Percentiles rank a stretch among this genome's conserved stretches.
These are phyloP conservation scores for Diplocarpon rosae DNA, from an alignment of 2,329 filamentous ascomycete species.

Conservation along the genomic window DNA sequence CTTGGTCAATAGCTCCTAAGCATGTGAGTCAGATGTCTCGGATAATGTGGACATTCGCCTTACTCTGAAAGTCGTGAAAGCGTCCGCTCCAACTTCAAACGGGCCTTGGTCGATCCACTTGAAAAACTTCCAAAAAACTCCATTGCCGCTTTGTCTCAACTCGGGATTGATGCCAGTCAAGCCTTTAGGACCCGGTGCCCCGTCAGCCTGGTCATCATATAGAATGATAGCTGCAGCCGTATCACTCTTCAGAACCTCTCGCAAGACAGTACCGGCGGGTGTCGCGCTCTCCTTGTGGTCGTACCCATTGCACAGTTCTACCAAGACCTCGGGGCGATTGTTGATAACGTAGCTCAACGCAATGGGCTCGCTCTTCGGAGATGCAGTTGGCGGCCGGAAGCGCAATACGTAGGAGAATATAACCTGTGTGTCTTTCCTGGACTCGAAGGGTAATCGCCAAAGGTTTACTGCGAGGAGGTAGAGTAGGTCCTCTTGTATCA, in stretches of 20 bases:
- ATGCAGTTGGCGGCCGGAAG: conserved; percentile 62
- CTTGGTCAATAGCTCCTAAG: conserved; percentile 79
- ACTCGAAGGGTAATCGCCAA: conserved; percentile 83
- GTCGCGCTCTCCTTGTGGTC: conserved; percentile 85
- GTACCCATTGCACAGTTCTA: conserved; percentile 82
- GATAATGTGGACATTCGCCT: conserved; percentile 1
- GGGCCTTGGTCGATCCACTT: conserved; percentile 93
- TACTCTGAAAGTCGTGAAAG: conserved; percentile 94
- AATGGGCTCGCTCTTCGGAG: conserved; percentile 62
- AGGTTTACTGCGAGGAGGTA: conserved; percentile 74
- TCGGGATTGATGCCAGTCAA: conserved; percentile 69
- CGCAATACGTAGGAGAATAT: conserved; percentile 93
- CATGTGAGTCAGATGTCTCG: conserved; percentile 8
- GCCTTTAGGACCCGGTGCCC: conserved; percentile 59
- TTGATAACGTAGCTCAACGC: conserved; percentile 84
- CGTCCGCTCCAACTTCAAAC: conserved; percentile 94
- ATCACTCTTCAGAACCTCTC: conserved; percentile 84
- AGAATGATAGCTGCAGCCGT: conserved; percentile 82
- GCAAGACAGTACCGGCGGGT: conserved; percentile 77
- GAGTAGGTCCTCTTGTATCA: conserved; percentile 84
- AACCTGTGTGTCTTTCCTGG: conserved; percentile 87
- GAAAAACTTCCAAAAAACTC: conserved; percentile 95
- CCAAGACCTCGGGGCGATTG: conserved; percentile 73
- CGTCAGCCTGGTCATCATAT: conserved; percentile 74
- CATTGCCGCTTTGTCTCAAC: conserved; percentile 62